Evolutionary conservation across 2,329 filamentous ascomycete genomes (phyloP), one percentile per base, ranked within the genome.

Genomic region (Fusarium proliferatum): DNA sequence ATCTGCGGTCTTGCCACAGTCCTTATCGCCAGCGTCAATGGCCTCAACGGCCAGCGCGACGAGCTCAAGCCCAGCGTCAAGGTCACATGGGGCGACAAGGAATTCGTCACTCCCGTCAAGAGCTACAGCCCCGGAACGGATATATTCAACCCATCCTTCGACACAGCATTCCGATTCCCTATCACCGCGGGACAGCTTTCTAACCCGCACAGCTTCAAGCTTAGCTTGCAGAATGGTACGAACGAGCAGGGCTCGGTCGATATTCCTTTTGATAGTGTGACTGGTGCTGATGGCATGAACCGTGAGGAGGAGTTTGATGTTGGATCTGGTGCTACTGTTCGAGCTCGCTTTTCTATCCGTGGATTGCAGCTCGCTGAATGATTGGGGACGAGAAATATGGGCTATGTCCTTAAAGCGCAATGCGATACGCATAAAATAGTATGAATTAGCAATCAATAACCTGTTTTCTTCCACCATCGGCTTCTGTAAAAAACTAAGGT

Each of bases 1-100:
- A 77, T 78, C 26, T 77, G 76, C 34, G 76, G 76, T 2, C 67
- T 78, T 7, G 74, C 76, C 26, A 62, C 74, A 2, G 75, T 78
- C 1, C 76, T 78, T 6, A 77, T 78, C 42, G 76, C 76, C 9
- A 48, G 64, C 19, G 76, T 76, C 9, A 45, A 19, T 8, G 74
- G 76, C 1, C 58, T 78, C 0, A 58, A 64, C 13, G 76, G 76
- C 1, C 76, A 78, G 11, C 76, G 76, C 34, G 76, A 78, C 6
- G 76, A 78, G 36, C 76, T 78, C 55, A 77, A 76, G 38, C 76
- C 76, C 0, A 76, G 73, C 49, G 76, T 78, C 13, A 78, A 78
- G 53, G 73, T 78, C 0, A 58, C 59, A 2, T 77, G 74, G 76
- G 76, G 76, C 4, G 65, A 76, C 53, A 77, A 77, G 58, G 76